Percentiles rank a stretch among this genome's conserved stretches.
phyloP scores from a whole-genome alignment of 208 protist genomes.

The Acanthamoeba royreba region DNA sequence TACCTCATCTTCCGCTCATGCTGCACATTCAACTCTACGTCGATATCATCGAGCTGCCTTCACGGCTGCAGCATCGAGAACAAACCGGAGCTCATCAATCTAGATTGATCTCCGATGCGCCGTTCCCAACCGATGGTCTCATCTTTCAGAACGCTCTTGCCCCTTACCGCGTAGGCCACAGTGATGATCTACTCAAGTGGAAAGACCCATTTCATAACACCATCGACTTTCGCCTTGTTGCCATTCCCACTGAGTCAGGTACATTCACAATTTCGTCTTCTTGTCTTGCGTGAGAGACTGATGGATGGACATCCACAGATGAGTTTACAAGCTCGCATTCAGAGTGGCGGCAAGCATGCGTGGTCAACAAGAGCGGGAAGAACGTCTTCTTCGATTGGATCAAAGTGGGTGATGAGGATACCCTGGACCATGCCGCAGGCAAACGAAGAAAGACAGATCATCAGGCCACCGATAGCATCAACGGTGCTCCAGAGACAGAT shows the following conservation, averaged over 20 bases:
- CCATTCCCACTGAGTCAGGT: not conserved
- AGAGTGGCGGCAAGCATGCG: not conserved
- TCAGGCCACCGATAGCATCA: too few species aligned
- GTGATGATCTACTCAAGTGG: not conserved
- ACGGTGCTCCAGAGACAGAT: too few species aligned
- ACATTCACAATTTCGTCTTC: too few species aligned
- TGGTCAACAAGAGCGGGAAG: not conserved
- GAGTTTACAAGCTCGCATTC: too few species aligned
- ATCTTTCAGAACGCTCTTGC: not conserved
- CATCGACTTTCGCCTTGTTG: not conserved
- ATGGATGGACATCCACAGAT: too few species aligned
- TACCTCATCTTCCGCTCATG: not conserved
- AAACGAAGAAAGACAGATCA: not conserved
- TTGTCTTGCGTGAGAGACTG: too few species aligned
- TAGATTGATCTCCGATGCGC: too few species aligned
- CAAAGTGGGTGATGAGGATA: not conserved
- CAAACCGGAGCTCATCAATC: too few species aligned
- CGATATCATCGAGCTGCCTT: not conserved
- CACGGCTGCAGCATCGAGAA: not conserved
- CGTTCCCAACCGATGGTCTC: not conserved
- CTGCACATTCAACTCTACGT: not conserved
- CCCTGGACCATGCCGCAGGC: not conserved
- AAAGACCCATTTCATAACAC: not conserved
- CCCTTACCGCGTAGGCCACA: not conserved
- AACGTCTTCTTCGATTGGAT: not conserved